Evolutionary conservation across 2,329 filamentous ascomycete genomes (phyloP), one percentile per base, ranked within the genome.

Genomic region (Cadophora gregata): DNA sequence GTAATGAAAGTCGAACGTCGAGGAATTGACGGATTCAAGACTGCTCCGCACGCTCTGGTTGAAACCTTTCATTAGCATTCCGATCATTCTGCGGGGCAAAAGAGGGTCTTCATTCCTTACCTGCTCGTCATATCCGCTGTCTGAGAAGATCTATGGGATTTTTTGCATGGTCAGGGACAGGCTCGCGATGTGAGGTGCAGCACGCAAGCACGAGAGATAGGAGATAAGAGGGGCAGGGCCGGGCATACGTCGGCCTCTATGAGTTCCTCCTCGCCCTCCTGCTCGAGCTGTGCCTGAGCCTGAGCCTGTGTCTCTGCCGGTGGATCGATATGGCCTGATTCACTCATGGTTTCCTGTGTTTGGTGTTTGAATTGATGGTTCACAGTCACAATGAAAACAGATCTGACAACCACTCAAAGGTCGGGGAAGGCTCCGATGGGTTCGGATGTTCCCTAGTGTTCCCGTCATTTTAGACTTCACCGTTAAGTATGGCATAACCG

Each of bases 1-100:
- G 59, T 65, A 64, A 14, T 58, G 59, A 50, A 59, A 69, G 12
- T 69, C 65, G 42, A 64, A 70, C 31, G 67, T 67, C 21, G 61
- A 65, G 1, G 51, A 56, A n/a, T 66, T 63, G 42, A 69, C 33
- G 19, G 64, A 66, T n/a, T 56, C 29, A n/a, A 55, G 48, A 50
- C 64, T 66, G 50, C 64, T 66, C 24, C 45, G 64, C 16, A 56
- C n/a, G n/a, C 64, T 66, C 64, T 66, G 25, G 47, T 36, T 19
- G 14, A 42, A 7, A 14, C n/a, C 24, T 25, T n/a, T n/a, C n/a
- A 25, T 64, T 21, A 64, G 55, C 21, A 33, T 29, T 36, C n/a
- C 25, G 16, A 42, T 27, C 14, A 8, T 31, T 25, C 19, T 50
- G 63, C 16, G 59, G 33, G 31, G 42, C 25, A 45, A n/a, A 25